These are phyloP conservation scores for Panellus pusillus DNA, from an alignment of 768 basidiomycete species.

Conservation along the genomic window DNA sequence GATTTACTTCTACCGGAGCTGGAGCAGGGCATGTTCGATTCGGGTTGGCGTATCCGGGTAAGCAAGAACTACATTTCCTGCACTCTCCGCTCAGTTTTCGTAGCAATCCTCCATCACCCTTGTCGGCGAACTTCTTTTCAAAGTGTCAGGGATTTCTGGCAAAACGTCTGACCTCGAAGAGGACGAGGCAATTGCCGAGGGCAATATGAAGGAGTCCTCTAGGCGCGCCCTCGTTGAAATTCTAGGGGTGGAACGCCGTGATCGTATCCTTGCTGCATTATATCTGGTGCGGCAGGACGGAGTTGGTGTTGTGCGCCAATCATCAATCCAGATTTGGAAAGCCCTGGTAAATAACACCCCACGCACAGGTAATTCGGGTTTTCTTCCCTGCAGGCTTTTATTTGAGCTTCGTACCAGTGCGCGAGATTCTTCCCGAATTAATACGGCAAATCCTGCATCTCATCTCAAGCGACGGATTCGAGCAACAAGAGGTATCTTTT, in stretches of 20 bases:
- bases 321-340: slow-evolving; percentile 97
- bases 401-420: slow-evolving; percentile 46
- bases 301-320: slow-evolving; percentile 84
- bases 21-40: slow-evolving; percentile 92
- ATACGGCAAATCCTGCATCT: slow-evolving; percentile 74
- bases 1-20: slow-evolving; percentile 93
- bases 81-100: slow-evolving; percentile 14
- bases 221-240: slow-evolving; percentile 84
- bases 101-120: slow-evolving; percentile 95
- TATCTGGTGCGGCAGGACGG: slow-evolving; percentile 94
- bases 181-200: slow-evolving; percentile 64
- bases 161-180: slow-evolving; percentile 80
- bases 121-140: slow-evolving; percentile 94
- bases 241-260: slow-evolving; percentile 83
- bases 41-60: slow-evolving; percentile 93
- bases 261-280: slow-evolving; percentile 86
- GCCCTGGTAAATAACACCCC: slow-evolving; percentile 95
- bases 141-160: slow-evolving; percentile 92
- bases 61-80: slow-evolving; percentile 24
- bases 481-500: slow-evolving; percentile 80
- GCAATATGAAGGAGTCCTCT: slow-evolving; percentile 71
- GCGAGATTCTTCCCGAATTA: slow-evolving; percentile 88
- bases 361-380: slow-evolving; percentile 60
- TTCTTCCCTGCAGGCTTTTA: neutral
- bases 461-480: slow-evolving; percentile 75